Evolutionary conservation across 2,329 filamentous ascomycete species (phyloP).

Genomic region (Aureobasidium lini): DNA sequence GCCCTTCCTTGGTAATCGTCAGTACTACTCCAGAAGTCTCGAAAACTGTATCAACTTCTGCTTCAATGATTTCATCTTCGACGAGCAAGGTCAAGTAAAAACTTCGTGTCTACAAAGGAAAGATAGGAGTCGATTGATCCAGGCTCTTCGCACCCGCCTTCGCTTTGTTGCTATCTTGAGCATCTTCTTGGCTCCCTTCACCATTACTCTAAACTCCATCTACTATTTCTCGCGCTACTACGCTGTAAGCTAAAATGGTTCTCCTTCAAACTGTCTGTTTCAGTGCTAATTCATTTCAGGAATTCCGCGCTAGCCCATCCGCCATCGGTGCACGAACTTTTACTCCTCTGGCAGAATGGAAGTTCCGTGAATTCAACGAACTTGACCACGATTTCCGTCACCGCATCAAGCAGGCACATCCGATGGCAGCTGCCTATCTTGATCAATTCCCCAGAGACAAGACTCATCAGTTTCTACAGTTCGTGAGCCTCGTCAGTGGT

Average conservation of each 20-base stretch:
- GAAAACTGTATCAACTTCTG: slow-evolving; percentile 89
- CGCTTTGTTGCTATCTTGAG: slow-evolving; percentile 79
- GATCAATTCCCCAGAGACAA: slow-evolving; percentile 97
- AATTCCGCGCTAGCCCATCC: slow-evolving; percentile 90
- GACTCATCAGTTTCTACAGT: slow-evolving; percentile 74
- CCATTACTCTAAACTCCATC: slow-evolving; percentile 77
- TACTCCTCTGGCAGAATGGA: slow-evolving; percentile 92
- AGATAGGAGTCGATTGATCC: slow-evolving; percentile 69
- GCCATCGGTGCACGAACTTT: slow-evolving; percentile 84
- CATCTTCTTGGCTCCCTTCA: slow-evolving; percentile 76
- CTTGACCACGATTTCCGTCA: slow-evolving; percentile 86
- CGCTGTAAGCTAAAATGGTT: slow-evolving; percentile 50
- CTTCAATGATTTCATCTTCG: slow-evolving; percentile 90
- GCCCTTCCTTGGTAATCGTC: slow-evolving; percentile 70
- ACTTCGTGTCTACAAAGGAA: slow-evolving; percentile 79
- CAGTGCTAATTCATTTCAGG: slow-evolving; percentile 41
- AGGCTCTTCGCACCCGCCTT: slow-evolving; percentile 69
- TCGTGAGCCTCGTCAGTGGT: slow-evolving; percentile 80
- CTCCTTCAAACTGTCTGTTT: no score
- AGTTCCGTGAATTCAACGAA: slow-evolving; percentile 97
- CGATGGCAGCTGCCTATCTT: slow-evolving; percentile 84
- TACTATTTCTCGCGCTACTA: slow-evolving; percentile 95
- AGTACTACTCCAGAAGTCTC: slow-evolving; percentile 80
- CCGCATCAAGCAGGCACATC: slow-evolving; percentile 87
- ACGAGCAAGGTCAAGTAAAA: slow-evolving; percentile 77